These are phyloP conservation scores for Dacryopinax spathularia DNA, from an alignment of 768 basidiomycete species.

Conservation along the genomic window DNA sequence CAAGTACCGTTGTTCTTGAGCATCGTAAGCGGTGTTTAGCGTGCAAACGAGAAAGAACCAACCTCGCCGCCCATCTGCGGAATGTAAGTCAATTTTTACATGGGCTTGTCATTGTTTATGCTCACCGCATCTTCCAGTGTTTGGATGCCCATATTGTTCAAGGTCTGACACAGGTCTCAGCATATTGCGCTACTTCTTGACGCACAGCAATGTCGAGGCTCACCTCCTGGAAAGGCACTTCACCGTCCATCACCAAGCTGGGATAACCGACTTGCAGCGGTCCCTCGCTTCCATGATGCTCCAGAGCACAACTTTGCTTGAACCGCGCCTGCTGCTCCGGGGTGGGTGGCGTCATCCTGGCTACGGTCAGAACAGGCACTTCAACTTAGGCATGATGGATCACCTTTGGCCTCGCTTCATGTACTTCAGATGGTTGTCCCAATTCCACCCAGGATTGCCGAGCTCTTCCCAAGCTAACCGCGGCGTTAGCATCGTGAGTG, in stretches of 20 bases:
- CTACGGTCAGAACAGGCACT: neutral
- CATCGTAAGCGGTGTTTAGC: too few relatives aligned
- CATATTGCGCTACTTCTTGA: too few relatives aligned
- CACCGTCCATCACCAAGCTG: neutral
- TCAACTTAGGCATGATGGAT: neutral
- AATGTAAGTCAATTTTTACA: too few relatives aligned
- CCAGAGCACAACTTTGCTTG: neutral
- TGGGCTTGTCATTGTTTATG: too few relatives aligned
- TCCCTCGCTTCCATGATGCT: neutral
- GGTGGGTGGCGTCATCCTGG: neutral
- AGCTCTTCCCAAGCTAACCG: slow-evolving; percentile 29
- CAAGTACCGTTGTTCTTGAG: neutral
- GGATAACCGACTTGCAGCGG: neutral
- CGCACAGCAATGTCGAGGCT: too few relatives aligned
- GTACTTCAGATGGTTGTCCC: slow-evolving; percentile 30
- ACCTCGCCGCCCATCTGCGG: too few relatives aligned
- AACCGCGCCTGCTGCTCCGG: neutral
- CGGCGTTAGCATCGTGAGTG: neutral
- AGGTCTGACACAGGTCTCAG: too few relatives aligned
- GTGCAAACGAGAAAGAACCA: too few relatives aligned
- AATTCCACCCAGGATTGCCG: slow-evolving; percentile 46
- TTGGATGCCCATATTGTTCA: too few relatives aligned
- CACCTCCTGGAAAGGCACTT: neutral
- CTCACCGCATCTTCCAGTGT: too few relatives aligned
- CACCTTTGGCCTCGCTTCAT: slow-evolving; percentile 29